Percentiles rank a stretch among this genome's conserved stretches.
These are phyloP conservation scores for Cyberlindnera amylophila DNA, from an alignment of 805 yeast species.

Conservation along the genomic window DNA sequence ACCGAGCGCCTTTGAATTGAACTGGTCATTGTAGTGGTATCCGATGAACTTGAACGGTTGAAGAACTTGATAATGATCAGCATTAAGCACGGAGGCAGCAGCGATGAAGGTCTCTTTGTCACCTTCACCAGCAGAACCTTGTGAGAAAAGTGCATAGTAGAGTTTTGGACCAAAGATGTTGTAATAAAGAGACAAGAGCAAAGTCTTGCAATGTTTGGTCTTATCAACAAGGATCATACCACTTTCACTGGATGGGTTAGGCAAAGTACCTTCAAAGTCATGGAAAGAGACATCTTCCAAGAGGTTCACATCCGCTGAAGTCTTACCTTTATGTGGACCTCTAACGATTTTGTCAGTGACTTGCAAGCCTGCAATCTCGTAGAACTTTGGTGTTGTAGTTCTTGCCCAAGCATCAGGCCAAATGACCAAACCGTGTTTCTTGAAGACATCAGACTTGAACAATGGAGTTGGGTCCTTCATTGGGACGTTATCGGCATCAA, in stretches of 20 bases:
- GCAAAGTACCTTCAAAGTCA: slow-evolving; percentile 52
- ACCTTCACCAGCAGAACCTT: slow-evolving; percentile 73
- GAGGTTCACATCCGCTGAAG: slow-evolving; percentile 10
- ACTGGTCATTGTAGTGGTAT: slow-evolving; percentile 21
- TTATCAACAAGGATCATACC: slow-evolving; percentile 60
- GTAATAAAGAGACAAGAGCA: slow-evolving; percentile 54
- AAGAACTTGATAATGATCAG: slow-evolving; percentile 45
- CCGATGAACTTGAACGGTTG: slow-evolving; percentile 35
- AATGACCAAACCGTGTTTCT: slow-evolving; percentile 41
- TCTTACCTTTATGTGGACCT: slow-evolving; percentile 29
- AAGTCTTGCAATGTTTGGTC: slow-evolving; percentile 46
- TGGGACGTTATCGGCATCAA: slow-evolving; percentile 74
- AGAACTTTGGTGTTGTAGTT: slow-evolving; percentile 58
- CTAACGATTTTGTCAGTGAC: slow-evolving; percentile 34
- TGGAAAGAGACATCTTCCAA: slow-evolving; percentile 40
- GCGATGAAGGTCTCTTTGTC: slow-evolving; percentile 67
- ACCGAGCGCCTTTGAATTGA: slow-evolving; percentile 39
- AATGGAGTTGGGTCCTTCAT: slow-evolving; percentile 53
- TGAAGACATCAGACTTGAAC: slow-evolving; percentile 41
- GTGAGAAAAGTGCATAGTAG: slow-evolving; percentile 56
- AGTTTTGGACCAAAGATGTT: slow-evolving; percentile 59
- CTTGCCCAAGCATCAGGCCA: slow-evolving; percentile 77
- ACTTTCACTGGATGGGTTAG: slow-evolving; percentile 62
- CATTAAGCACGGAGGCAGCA: slow-evolving; percentile 49
- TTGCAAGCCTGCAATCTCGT: slow-evolving; percentile 44